Evolutionary conservation across 164 flowering plant species (phyloP).

Genomic region (Berberis thunbergii): DNA sequence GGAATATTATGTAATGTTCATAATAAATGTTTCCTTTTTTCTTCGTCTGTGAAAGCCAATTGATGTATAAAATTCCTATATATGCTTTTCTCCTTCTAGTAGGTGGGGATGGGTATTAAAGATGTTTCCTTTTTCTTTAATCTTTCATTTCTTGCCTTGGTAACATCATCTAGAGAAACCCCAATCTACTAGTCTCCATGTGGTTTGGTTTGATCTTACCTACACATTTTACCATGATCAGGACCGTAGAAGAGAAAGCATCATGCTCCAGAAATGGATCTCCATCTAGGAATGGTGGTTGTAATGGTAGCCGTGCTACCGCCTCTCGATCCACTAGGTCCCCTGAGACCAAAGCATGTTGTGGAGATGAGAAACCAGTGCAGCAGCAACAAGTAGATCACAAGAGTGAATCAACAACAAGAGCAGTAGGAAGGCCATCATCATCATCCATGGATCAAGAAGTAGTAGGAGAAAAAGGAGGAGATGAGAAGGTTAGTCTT

Average conservation of each 20-base stretch:
- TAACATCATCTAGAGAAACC: background rate
- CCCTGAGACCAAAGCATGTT: constrained; percentile 2
- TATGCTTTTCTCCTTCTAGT: background rate
- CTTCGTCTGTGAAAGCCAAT: background rate
- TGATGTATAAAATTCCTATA: background rate
- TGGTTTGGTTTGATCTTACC: background rate
- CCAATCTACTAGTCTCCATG: background rate
- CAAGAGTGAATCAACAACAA: constrained; percentile 1
- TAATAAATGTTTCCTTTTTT: background rate
- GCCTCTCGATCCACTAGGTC: constrained; percentile 3
- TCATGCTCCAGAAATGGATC: constrained; percentile 9
- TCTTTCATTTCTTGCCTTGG: background rate
- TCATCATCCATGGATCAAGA: constrained; percentile 3
- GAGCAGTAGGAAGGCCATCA: background rate
- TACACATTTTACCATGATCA: constrained; percentile 8
- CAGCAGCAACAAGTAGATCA: constrained; percentile 1
- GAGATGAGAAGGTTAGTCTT: constrained; percentile 25
- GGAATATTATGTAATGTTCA: background rate
- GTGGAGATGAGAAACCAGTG: constrained; percentile 8
- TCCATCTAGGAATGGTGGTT: constrained; percentile 6
- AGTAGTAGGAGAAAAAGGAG: background rate
- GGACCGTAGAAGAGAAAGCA: constrained; percentile 22
- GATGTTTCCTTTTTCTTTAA: background rate
- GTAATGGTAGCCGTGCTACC: too few species aligned
- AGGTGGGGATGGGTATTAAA: background rate